Evolutionary conservation across 1,139 yeast genomes (phyloP).

Genomic region (Kluyveromyces marxianus): DNA sequence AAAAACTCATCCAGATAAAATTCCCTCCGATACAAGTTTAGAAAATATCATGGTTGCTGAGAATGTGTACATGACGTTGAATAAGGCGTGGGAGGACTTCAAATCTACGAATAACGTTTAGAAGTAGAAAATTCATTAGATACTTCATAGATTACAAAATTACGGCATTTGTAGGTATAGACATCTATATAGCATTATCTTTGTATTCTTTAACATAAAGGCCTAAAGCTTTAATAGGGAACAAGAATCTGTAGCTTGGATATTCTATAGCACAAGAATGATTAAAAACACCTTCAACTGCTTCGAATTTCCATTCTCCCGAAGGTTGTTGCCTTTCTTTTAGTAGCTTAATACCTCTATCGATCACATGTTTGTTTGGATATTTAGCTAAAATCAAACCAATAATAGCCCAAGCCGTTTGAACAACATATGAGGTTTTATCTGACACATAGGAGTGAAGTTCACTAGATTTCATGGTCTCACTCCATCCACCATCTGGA

Average conservation of each 20-base stretch:
- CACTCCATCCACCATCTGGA: slow-evolving; percentile 97
- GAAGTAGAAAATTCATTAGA: slow-evolving; percentile 3
- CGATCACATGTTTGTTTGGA: slow-evolving; percentile 60
- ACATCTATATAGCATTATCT: slow-evolving; percentile 7
- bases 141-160: not conserved
- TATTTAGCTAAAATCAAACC: slow-evolving; percentile 75
- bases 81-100: slow-evolving; percentile 87
- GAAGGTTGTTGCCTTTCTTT: slow-evolving; percentile 59
- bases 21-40: slow-evolving; percentile 43
- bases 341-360: slow-evolving; percentile 54
- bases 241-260: slow-evolving; percentile 84
- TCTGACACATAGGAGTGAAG: slow-evolving; percentile 63
- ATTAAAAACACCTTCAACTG: slow-evolving; percentile 92
- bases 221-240: slow-evolving; percentile 91
- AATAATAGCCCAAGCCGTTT: slow-evolving; percentile 88
- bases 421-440: slow-evolving; percentile 61
- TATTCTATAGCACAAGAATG: slow-evolving; percentile 93
- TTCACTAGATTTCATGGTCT: slow-evolving; percentile 76
- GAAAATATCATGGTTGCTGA: slow-evolving; percentile 82
- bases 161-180: not conserved
- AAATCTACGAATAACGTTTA: slow-evolving; percentile 47
- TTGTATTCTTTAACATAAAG: slow-evolving; percentile 41
- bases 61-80: slow-evolving; percentile 73
- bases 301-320: slow-evolving; percentile 86
- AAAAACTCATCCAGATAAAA: slow-evolving; percentile 89